These are phyloP conservation scores for Pestalotiopsis sp. DNA, from an alignment of 2,329 filamentous ascomycete species.

Conservation along the genomic window DNA sequence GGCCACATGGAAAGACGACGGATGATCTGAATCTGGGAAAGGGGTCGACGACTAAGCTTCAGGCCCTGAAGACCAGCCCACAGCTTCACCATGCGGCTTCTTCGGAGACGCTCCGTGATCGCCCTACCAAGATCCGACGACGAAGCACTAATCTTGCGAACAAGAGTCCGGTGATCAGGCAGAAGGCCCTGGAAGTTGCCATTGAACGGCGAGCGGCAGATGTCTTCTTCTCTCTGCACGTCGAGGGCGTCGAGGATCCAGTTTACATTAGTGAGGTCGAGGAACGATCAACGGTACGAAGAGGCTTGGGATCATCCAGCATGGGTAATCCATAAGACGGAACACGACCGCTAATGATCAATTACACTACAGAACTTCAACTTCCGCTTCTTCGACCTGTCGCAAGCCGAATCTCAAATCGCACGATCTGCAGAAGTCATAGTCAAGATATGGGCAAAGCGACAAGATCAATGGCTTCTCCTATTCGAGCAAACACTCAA, in stretches of 20 bases:
- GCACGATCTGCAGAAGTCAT: conserved; percentile 68
- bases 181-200: conserved; percentile 76
- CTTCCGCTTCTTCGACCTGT: conserved; percentile 83
- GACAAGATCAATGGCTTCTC: conserved; percentile 57
- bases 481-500: conserved; percentile 75
- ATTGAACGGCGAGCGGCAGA: conserved; percentile 77
- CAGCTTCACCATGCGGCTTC: conserved; percentile 60
- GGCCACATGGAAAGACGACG: conserved; percentile 62
- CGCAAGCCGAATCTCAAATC: conserved; percentile 61
- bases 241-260: conserved; percentile 66
- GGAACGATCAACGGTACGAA: conserved; percentile 68
- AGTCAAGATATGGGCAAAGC: conserved; percentile 75
- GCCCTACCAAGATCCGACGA: conserved; percentile 38
- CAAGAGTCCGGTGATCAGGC: conserved; percentile 55
- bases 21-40: conserved; percentile 81
- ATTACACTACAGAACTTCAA: conserved; percentile 70
- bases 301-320: neutral
- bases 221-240: conserved; percentile 85
- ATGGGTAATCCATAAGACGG: neutral
- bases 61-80: conserved; percentile 45
- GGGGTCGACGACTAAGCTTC: conserved; percentile 69
- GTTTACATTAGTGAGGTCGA: conserved; percentile 89
- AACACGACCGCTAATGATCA: conserved; percentile 18
- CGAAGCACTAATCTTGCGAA: conserved; percentile 54
- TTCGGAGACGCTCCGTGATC: conserved; percentile 51